Conservation (phyloP, 768 basidiomycete genomes). For the Macrocybe gigantea region DNA sequence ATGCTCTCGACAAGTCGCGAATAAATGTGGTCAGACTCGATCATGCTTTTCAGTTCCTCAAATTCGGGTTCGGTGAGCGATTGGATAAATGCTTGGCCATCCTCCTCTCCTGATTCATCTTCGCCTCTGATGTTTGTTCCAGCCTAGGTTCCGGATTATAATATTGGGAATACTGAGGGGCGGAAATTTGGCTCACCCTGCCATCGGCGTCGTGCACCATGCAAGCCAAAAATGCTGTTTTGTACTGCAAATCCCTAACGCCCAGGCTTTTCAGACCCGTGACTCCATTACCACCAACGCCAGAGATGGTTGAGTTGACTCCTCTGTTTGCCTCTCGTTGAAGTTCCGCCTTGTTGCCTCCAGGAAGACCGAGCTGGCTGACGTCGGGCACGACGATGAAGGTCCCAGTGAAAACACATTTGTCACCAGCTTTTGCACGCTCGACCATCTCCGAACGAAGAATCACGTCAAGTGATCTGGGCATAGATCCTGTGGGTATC, state of each 20-base stretch:
- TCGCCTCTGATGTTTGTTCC: conserved; percentile 90
- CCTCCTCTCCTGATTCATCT: conserved; percentile 71
- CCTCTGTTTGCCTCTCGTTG: conserved; percentile 79
- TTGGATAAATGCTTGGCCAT: conserved; percentile 79
- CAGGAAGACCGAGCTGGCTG: conserved; percentile 90
- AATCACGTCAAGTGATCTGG: conserved; percentile 93
- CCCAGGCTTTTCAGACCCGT: conserved; percentile 92
- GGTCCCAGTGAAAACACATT: conserved; percentile 95
- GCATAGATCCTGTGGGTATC: conserved; percentile 98
- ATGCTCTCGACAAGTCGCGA: conserved; percentile 90
- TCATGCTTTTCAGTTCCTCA: conserved; percentile 92
- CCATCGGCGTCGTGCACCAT: conserved; percentile 94
- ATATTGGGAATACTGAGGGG: not conserved
- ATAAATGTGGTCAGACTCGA: conserved; percentile 92
- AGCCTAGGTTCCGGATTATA: conserved; percentile 34
- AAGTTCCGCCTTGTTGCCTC: conserved; percentile 87
- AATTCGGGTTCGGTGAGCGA: conserved; percentile 92
- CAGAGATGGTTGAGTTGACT: conserved; percentile 52
- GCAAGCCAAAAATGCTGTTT: conserved; percentile 96
- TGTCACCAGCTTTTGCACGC: conserved; percentile 98
- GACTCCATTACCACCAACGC: conserved; percentile 75
- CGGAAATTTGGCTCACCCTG: conserved; percentile 48
- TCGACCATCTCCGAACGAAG: conserved; percentile 94
- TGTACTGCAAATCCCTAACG: conserved; percentile 94
- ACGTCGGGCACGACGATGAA: conserved; percentile 99